Conservation (phyloP, 495 filamentous ascomycete genomes). For the Lophiostoma macrostomum region DNA sequence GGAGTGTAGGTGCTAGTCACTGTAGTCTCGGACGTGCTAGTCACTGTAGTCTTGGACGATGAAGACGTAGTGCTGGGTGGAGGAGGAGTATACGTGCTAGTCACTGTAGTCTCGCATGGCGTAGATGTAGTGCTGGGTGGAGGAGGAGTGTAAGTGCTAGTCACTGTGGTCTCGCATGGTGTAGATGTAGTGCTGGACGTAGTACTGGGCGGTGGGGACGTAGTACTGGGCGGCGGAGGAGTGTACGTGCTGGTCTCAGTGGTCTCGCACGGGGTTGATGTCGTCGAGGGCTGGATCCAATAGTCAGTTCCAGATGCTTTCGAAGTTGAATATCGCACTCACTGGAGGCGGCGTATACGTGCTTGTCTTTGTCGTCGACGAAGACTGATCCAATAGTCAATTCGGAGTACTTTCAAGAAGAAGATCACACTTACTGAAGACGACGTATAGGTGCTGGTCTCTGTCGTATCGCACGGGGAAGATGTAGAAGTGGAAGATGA, state of each 20-base stretch:
- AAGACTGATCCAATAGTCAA: too few species aligned
- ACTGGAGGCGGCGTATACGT: neutral
- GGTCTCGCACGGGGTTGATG: neutral
- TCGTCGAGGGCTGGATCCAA: neutral
- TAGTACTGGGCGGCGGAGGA: neutral
- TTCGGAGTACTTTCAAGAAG: too few species aligned
- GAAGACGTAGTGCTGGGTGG: neutral
- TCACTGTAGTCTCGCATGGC: neutral
- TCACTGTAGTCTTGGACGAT: constrained; percentile 7
- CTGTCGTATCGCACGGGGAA: too few species aligned
- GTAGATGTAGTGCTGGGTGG: constrained; percentile 2
- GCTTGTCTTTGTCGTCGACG: constrained; percentile 2
- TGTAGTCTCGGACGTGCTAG: constrained; percentile 14
- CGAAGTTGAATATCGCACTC: neutral
- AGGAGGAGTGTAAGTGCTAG: constrained; percentile 6
- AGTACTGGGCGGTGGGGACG: neutral
- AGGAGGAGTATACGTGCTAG: constrained; percentile 9
- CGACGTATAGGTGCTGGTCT: too few species aligned
- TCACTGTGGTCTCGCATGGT: neutral
- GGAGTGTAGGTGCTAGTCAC: constrained; percentile 14
- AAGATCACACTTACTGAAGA: too few species aligned
- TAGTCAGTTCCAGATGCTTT: neutral
- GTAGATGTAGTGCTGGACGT: constrained; percentile 14
- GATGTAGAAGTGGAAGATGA: too few species aligned
- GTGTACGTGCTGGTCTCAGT: constrained; percentile 4